Percentiles rank a stretch among this genome's conserved stretches.
These are phyloP conservation scores for Psidium guajava DNA, from an alignment of 345 rosid genomes.

Conservation along the genomic window DNA sequence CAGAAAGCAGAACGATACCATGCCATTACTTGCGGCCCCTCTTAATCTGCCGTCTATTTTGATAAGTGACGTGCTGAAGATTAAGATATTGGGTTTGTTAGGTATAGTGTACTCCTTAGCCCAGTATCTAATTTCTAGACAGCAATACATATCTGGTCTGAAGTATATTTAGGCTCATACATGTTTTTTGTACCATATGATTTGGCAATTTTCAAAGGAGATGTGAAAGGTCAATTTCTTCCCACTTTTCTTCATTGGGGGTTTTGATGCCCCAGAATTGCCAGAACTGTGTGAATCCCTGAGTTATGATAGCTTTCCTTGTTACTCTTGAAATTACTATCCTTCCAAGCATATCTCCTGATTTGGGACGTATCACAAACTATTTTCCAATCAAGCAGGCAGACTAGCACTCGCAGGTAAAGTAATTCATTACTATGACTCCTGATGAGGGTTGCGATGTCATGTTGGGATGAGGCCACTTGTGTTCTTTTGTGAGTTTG, in stretches of 20 bases:
- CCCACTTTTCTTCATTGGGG: background rate
- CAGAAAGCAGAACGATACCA: constrained; percentile 49
- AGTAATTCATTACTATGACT: background rate
- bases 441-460: background rate
- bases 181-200: constrained; percentile 16
- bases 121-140: constrained; percentile 87
- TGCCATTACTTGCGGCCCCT: constrained; percentile 69
- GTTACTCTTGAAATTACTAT: background rate
- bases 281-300: background rate
- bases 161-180: constrained; percentile 64
- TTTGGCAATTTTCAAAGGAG: constrained; percentile 25
- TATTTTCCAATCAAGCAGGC: background rate
- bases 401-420: background rate
- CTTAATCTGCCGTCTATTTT: constrained; percentile 82
- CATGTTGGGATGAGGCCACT: background rate
- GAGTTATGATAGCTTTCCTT: background rate
- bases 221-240: constrained; percentile 8
- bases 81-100: constrained; percentile 65
- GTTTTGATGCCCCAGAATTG: background rate
- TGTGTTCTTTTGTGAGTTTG: background rate
- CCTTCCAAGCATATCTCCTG: background rate
- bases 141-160: constrained; percentile 81
- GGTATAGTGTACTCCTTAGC: constrained; percentile 74
- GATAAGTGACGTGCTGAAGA: constrained; percentile 78
- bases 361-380: background rate